Conservation (phyloP, 345 rosid genomes). For the Abelmoschus esculentus region DNA sequence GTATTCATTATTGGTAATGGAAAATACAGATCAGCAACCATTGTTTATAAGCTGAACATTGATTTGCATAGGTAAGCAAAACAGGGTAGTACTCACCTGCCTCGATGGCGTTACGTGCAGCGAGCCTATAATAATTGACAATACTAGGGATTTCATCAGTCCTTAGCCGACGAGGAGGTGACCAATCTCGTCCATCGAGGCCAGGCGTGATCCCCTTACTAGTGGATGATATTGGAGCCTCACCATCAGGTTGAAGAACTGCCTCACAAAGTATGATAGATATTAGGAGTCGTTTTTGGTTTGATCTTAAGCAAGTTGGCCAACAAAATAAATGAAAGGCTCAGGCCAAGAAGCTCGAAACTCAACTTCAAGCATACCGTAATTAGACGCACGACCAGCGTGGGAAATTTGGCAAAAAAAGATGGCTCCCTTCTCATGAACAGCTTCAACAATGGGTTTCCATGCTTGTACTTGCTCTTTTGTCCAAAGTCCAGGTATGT, state of each 20-base stretch:
- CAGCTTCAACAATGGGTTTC: not conserved
- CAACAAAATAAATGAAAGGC: not conserved
- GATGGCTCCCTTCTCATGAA: not conserved
- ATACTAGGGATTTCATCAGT: not conserved
- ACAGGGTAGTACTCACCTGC: not conserved
- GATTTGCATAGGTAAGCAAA: not conserved
- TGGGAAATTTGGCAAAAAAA: not conserved
- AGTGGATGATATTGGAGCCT: not conserved
- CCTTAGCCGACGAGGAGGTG: not conserved
- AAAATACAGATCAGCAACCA: not conserved
- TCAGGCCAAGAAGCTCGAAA: not conserved
- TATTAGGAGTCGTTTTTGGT: not conserved
- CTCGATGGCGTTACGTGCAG: not conserved
- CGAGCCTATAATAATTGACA: not conserved
- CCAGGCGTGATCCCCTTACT: not conserved
- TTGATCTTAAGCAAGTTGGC: not conserved
- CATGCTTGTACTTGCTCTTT: not conserved
- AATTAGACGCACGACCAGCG: not conserved
- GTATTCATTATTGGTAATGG: not conserved
- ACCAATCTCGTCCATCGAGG: not conserved
- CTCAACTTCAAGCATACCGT: not conserved
- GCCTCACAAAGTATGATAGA: not conserved
- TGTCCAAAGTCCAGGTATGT: not conserved
- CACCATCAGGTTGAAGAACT: not conserved
- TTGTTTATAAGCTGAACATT: not conserved